Percentiles rank a stretch among this genome's conserved stretches.
These are phyloP conservation scores for Xerocomus brunneocitrinus DNA, from an alignment of 768 basidiomycete species.

Conservation along the genomic window DNA sequence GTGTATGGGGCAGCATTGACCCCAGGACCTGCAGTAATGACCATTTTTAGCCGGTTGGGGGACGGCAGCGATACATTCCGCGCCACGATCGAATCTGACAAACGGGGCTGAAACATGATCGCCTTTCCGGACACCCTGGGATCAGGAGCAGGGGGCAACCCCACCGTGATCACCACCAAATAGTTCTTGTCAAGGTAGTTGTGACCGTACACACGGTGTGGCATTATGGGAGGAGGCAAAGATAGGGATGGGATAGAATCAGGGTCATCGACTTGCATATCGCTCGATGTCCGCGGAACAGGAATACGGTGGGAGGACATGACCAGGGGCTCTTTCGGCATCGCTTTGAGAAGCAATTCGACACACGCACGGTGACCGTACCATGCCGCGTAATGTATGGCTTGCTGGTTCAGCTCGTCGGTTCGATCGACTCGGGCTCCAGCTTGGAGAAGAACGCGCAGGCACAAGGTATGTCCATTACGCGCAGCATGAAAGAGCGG, in stretches of 20 bases:
- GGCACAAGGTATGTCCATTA: conserved; percentile 72
- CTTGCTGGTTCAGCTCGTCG: conserved; percentile 82
- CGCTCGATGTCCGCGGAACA: conserved; percentile 27
- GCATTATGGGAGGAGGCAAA: conserved; percentile 96
- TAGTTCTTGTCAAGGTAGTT: conserved; percentile 86
- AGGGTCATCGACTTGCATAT: conserved; percentile 57
- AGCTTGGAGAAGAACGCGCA: conserved; percentile 73
- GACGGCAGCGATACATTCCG: conserved; percentile 66
- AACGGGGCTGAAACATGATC: conserved; percentile 69
- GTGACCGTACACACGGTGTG: conserved; percentile 95
- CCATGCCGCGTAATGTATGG: conserved; percentile 96
- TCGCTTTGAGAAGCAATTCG: conserved; percentile 47
- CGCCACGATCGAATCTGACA: conserved; percentile 63
- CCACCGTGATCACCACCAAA: conserved; percentile 83
- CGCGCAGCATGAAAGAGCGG: conserved; percentile 94
- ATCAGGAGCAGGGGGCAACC: conserved; percentile 41
- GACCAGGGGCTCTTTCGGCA: conserved; percentile 17
- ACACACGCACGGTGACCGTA: conserved; percentile 79
- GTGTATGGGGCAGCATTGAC: conserved; percentile 86
- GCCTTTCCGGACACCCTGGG: conserved; percentile 36
- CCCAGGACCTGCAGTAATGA: conserved; percentile 86
- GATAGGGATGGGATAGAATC: conserved; percentile 94
- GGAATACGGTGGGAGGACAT: conserved; percentile 17
- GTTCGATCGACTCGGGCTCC: conserved; percentile 68
- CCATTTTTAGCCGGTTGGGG: conserved; percentile 81